phyloP scores from a whole-genome alignment of 2,329 filamentous ascomycete genomes.

The Penicillium sp. region DNA sequence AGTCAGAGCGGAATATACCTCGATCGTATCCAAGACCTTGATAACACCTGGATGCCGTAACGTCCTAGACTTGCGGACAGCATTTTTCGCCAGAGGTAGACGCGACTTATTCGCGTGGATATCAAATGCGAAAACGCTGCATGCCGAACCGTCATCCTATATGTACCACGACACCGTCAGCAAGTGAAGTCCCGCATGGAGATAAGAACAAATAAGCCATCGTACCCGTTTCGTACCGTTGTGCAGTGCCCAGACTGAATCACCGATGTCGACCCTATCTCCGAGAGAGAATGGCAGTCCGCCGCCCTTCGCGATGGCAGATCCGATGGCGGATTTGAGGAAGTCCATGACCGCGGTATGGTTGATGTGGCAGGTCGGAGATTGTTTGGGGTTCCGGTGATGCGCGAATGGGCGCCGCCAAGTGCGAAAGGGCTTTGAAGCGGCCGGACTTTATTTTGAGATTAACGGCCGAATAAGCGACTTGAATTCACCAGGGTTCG shows the following conservation, averaged over 20 bases:
- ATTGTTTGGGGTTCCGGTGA: constrained; percentile 8
- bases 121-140: constrained; percentile 97
- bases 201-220: constrained; percentile 1
- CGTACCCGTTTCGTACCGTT: constrained; percentile 86
- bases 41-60: constrained; percentile 91
- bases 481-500: background rate
- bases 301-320: constrained; percentile 90
- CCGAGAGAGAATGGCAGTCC: constrained; percentile 91
- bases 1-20: constrained; percentile 54
- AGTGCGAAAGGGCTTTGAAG: background rate
- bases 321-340: constrained; percentile 93
- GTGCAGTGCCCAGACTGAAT: constrained; percentile 94
- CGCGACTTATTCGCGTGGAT: constrained; percentile 73
- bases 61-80: constrained; percentile 87
- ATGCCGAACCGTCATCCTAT: constrained; percentile 88
- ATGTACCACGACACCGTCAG: constrained; percentile 14
- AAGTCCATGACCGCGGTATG: constrained; percentile 70
- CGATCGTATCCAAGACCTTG: constrained; percentile 88
- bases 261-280: constrained; percentile 84
- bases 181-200: background rate
- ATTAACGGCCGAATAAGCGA: background rate
- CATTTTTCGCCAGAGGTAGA: constrained; percentile 85
- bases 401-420: constrained; percentile 4
- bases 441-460: too few relatives aligned
- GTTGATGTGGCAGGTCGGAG: constrained; percentile 8